Conservation (phyloP, 108 stramenopile species). For the Schizochytrium sp. region DNA sequence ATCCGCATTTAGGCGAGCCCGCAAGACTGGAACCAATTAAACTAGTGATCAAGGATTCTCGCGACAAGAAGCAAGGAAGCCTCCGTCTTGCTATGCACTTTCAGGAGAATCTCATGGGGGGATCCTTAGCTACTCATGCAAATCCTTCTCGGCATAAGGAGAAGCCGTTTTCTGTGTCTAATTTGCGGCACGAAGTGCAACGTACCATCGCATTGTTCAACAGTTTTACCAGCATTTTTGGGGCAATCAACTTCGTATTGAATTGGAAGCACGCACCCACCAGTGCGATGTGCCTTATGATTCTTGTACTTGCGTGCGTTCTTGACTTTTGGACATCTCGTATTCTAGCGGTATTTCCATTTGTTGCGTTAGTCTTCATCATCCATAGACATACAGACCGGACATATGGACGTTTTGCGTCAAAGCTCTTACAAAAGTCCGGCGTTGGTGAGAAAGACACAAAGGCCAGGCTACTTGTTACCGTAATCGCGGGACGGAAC, state of each 20-base stretch:
- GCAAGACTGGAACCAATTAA: not conserved
- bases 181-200: slow-evolving; percentile 43
- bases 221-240: not conserved
- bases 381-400: slow-evolving; percentile 18
- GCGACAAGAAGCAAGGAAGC: slow-evolving; percentile 24
- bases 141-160: not conserved
- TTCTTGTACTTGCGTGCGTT: slow-evolving; percentile 26
- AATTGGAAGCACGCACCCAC: not conserved
- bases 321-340: slow-evolving; percentile 44
- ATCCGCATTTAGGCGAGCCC: not conserved
- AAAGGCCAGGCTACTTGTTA: slow-evolving; percentile 25
- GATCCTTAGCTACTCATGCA: slow-evolving; percentile 8
- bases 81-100: slow-evolving; percentile 46
- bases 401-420: slow-evolving; percentile 35
- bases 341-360: not conserved
- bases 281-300: slow-evolving; percentile 13
- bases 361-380: slow-evolving; percentile 3
- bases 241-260: slow-evolving; percentile 24
- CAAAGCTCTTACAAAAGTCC: slow-evolving; percentile 38
- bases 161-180: slow-evolving; percentile 34
- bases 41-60: not conserved
- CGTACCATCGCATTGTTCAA: slow-evolving; percentile 30
- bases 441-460: slow-evolving; percentile 52
- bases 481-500: slow-evolving; percentile 12
- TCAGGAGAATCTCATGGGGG: not conserved